phyloP scores from a whole-genome alignment of 352 stramenopile species.

The Pythium insidiosum region DNA sequence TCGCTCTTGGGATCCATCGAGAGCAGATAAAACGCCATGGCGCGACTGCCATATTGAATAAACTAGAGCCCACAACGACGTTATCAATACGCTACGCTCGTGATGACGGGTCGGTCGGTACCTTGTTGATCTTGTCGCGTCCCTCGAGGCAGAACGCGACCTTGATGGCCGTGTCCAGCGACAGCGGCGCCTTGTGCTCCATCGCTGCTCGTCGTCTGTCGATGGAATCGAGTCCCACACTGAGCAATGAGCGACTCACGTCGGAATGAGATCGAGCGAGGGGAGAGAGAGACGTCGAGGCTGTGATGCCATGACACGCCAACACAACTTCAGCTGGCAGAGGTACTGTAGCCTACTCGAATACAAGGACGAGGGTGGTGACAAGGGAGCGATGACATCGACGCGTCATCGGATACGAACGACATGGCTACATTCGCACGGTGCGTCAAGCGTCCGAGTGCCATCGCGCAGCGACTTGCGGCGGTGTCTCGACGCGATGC shows the following conservation, averaged over 20 bases:
- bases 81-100: too few relatives aligned
- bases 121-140: slow-evolving; percentile 84
- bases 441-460: too few relatives aligned
- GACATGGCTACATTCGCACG: too few relatives aligned
- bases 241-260: too few relatives aligned
- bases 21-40: slow-evolving; percentile 71
- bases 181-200: slow-evolving; percentile 47
- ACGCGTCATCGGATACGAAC: slow-evolving; percentile 5
- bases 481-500: slow-evolving; percentile 22
- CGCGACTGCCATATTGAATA: slow-evolving; percentile 84
- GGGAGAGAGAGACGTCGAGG: neutral
- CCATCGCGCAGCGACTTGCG: neutral
- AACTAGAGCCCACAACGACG: too few relatives aligned
- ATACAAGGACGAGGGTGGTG: too few relatives aligned
- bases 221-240: too few relatives aligned
- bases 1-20: slow-evolving; percentile 76
- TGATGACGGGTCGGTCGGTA: too few relatives aligned
- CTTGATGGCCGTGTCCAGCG: slow-evolving; percentile 50
- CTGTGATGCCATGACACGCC: neutral
- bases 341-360: slow-evolving; percentile 11
- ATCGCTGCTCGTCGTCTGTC: slow-evolving; percentile 11
- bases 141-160: slow-evolving; percentile 76
- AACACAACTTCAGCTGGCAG: too few relatives aligned
- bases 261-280: too few relatives aligned
- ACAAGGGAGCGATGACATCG: too few relatives aligned